Conservation (phyloP, 805 yeast species). For the Yarrowia bubula region DNA sequence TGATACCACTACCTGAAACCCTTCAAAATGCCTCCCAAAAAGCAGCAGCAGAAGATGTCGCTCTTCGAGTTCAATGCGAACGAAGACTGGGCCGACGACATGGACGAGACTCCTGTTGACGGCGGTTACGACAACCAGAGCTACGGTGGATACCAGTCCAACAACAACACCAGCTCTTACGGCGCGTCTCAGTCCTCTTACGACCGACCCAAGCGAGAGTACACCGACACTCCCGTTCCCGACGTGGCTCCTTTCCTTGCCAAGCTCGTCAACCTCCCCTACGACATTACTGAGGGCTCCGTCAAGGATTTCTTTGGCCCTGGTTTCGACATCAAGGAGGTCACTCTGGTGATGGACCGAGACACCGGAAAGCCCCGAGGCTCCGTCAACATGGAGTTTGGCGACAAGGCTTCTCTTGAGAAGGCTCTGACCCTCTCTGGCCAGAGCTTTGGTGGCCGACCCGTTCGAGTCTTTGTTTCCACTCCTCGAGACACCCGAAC, state of each 20-base stretch:
- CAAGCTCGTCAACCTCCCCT: conserved; percentile 80
- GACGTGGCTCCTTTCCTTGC: conserved; percentile 90
- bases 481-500: conserved; percentile 43
- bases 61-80: conserved; percentile 80
- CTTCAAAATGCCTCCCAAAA: conserved; percentile 54
- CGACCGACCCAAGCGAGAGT: conserved; percentile 22
- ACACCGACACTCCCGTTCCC: conserved; percentile 65
- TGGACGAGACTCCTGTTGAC: conserved; percentile 21
- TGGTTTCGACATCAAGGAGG: conserved; percentile 55
- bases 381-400: conserved; percentile 86
- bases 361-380: conserved; percentile 73
- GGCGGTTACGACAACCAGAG: conserved; percentile 32
- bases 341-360: conserved; percentile 71
- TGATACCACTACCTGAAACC: conserved; percentile 22
- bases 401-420: conserved; percentile 72
- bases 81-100: conserved; percentile 40
- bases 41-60: conserved; percentile 75
- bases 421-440: conserved; percentile 73
- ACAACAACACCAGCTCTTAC: conserved; percentile 37
- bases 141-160: conserved; percentile 17
- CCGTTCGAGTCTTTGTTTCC: conserved; percentile 69
- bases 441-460: conserved; percentile 68
- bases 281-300: conserved; percentile 69
- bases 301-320: conserved; percentile 38
- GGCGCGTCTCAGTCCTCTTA: conserved; percentile 9